These are phyloP conservation scores for Fagus crenata DNA, from an alignment of 306 rosid species.

Conservation along the genomic window DNA sequence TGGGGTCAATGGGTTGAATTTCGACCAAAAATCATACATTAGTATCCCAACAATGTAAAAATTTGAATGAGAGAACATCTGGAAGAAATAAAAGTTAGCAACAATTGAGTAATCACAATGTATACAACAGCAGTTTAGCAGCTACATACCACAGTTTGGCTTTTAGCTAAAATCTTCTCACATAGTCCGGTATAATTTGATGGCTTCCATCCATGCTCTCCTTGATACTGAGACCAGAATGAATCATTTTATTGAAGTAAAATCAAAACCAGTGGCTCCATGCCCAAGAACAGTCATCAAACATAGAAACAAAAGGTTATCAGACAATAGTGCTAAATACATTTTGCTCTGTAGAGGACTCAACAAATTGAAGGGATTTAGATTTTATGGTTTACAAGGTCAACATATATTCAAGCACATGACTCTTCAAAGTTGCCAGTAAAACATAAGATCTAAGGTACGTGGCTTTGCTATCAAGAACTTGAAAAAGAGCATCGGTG, in stretches of 20 bases:
- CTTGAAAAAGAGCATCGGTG: neutral
- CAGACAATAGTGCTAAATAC: neutral
- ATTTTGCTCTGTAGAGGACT: neutral
- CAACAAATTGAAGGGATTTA: neutral
- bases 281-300: conserved; percentile 5
- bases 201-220: conserved; percentile 91
- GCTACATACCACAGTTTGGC: conserved; percentile 91
- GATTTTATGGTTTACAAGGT: neutral
- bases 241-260: conserved; percentile 5
- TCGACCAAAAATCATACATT: neutral
- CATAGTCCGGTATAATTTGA: conserved; percentile 85
- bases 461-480: neutral
- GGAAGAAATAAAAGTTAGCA: conserved; percentile 5
- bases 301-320: conserved; percentile 12
- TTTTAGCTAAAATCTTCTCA: conserved; percentile 79
- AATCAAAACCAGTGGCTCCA: neutral
- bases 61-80: conserved; percentile 15
- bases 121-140: conserved; percentile 13
- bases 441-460: neutral
- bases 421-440: conserved; percentile 1
- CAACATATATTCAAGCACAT: neutral
- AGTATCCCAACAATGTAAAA: neutral
- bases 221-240: conserved; percentile 77
- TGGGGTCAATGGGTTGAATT: neutral
- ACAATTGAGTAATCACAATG: conserved; percentile 14